These are phyloP conservation scores for Zymoseptoria passerinii DNA, from an alignment of 2,329 filamentous ascomycete genomes.

Conservation along the genomic window DNA sequence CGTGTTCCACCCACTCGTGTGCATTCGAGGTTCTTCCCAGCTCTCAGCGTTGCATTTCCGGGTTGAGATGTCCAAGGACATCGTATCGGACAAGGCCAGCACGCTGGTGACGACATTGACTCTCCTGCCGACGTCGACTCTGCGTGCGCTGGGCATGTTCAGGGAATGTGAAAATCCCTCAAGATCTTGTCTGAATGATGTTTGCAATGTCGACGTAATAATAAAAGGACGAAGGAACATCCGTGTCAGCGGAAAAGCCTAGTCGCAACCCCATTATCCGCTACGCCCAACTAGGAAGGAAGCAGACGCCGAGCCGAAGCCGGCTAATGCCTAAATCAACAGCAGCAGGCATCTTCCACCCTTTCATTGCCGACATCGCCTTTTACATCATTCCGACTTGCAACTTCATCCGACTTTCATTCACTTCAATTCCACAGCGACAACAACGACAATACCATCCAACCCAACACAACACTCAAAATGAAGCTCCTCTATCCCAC, in stretches of 20 bases:
- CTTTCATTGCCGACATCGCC: background rate
- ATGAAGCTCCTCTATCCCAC: constrained; percentile 63
- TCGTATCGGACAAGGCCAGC: too few relatives aligned
- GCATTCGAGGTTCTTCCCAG: too few relatives aligned
- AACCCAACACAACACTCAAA: constrained; percentile 12
- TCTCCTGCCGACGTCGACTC: too few relatives aligned
- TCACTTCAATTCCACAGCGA: background rate
- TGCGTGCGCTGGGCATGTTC: too few relatives aligned
- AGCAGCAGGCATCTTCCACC: background rate
- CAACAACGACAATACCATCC: background rate
- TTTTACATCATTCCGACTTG: background rate
- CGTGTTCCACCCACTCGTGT: too few relatives aligned
- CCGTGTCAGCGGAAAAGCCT: background rate
- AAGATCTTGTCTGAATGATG: too few relatives aligned
- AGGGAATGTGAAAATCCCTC: too few relatives aligned
- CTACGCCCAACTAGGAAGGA: background rate
- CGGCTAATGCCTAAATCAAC: background rate
- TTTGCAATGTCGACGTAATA: background rate
- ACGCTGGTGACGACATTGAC: too few relatives aligned
- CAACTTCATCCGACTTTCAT: background rate
- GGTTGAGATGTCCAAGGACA: too few relatives aligned
- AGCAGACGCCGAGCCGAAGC: background rate
- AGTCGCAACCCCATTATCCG: background rate
- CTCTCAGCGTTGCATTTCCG: too few relatives aligned
- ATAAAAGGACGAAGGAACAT: background rate